These are phyloP conservation scores for Pichia heedii DNA, from an alignment of 805 yeast genomes.

Conservation along the genomic window DNA sequence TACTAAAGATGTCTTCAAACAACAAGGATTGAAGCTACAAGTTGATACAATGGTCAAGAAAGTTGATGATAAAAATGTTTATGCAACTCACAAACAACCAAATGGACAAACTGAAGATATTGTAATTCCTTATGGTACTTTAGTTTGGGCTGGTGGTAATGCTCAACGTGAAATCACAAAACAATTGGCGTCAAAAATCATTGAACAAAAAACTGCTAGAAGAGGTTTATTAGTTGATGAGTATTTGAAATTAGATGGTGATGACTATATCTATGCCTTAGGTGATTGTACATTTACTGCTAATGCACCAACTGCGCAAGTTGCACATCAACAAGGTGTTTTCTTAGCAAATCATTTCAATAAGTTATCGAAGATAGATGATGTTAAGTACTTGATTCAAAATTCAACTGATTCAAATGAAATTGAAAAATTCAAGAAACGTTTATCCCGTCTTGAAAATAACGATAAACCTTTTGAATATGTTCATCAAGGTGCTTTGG, in stretches of 20 bases:
- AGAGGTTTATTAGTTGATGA: conserved; percentile 87
- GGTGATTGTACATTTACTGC: conserved; percentile 94
- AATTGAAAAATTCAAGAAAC: conserved; percentile 29
- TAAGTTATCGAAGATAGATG: conserved; percentile 53
- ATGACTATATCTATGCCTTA: conserved; percentile 71
- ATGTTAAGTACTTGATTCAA: conserved; percentile 37
- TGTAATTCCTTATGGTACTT: conserved; percentile 76
- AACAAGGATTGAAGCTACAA: conserved; percentile 59
- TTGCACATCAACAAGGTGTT: conserved; percentile 89
- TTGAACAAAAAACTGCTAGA: conserved; percentile 75
- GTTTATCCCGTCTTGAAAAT: conserved; percentile 33
- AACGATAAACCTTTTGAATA: conserved; percentile 59
- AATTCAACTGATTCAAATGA: conserved; percentile 31
- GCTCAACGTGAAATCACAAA: conserved; percentile 72
- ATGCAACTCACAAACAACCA: conserved; percentile 57
- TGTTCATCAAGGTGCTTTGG: conserved; percentile 86
- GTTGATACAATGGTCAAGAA: conserved; percentile 84
- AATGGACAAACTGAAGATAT: conserved; percentile 54
- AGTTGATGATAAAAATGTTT: conserved; percentile 63
- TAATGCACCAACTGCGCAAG: conserved; percentile 95
- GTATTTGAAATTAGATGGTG: conserved; percentile 72
- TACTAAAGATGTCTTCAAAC: conserved; percentile 68
- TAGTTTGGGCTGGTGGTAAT: conserved; percentile 98
- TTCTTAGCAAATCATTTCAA: conserved; percentile 68
- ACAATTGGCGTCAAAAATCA: conserved; percentile 57